Evolutionary conservation across 352 stramenopile species (phyloP), one percentile per base, ranked within the genome.

Genomic region (Phytophthora multivora): DNA sequence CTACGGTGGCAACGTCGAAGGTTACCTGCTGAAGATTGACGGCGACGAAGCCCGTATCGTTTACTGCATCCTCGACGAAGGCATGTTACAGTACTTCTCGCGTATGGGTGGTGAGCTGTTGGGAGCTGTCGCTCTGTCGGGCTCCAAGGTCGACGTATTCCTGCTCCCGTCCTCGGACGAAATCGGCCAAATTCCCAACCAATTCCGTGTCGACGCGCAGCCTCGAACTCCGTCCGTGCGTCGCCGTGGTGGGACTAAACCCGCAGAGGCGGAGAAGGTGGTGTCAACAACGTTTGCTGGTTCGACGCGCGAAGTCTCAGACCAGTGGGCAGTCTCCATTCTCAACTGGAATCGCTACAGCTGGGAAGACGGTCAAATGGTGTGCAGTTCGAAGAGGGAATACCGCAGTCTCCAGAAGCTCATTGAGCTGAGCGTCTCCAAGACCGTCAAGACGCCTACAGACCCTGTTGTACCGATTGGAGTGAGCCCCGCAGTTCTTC

Each of bases 331-430:
- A 9, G 41, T 91, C 21, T 89, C 77, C 2, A 79, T 94, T 28
- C 73, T 94, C 33, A 94, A 94, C 65, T 94, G 86, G 86, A 94
- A 89, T 59, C 82, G 83, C 47, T 90, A 91, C 70, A 90, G 81
- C 43, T 94, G 86, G 86, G 86, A 91, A 49, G 86, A 92, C 26
- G 69, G 83, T 16, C 71, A 88, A 76, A 86, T 86, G 62, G 71
- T 94, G 7, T 94, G 84, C 54, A 90, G 79, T 57, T 75, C 80
- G 67, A 92, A 89, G 62, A 67, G 90, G 63, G 83, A 92, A 49
- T 77, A 71, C 39, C 66, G 71, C 16, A 69, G 73, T 31, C 72
- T 92, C 7, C 51, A 70, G 7, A 71, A 77, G 10, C 28, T 88
- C 9, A 62, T 90, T 19, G 40, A 74, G 16, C 35, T 66, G 36